These are phyloP conservation scores for Raphanus hybrid DNA, from an alignment of 441 rosid species.

Conservation along the genomic window DNA sequence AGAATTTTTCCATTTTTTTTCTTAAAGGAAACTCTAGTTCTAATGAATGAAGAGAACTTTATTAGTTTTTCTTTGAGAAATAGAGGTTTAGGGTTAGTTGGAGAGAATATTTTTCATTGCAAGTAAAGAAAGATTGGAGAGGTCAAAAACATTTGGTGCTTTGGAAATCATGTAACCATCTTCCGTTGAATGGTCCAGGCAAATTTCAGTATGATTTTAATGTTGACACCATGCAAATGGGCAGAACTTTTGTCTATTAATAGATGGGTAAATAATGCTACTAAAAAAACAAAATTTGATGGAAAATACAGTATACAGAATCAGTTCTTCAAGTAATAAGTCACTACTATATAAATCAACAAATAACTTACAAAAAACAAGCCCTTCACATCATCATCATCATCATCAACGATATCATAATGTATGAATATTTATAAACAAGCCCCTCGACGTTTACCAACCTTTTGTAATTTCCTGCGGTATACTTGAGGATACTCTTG, in stretches of 20 bases:
- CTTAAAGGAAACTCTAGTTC: constrained; percentile 5
- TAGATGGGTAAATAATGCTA: too few relatives aligned
- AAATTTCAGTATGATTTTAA: not conserved
- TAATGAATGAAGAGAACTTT: constrained; percentile 3
- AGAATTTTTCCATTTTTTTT: constrained; percentile 9
- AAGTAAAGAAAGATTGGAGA: constrained; percentile 28
- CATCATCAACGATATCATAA: too few relatives aligned
- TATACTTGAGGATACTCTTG: not conserved
- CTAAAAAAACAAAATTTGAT: too few relatives aligned
- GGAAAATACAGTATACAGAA: not conserved
- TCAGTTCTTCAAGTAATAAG: too few relatives aligned
- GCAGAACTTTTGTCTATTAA: not conserved
- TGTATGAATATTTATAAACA: too few relatives aligned
- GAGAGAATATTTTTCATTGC: constrained; percentile 27
- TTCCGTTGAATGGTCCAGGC: not conserved
- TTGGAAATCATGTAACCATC: not conserved
- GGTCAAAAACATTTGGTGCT: constrained; percentile 13
- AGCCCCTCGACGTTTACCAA: too few relatives aligned
- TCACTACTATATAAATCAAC: not conserved
- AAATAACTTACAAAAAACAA: not conserved
- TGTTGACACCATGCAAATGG: not conserved
- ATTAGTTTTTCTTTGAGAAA: not conserved
- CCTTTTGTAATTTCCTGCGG: not conserved
- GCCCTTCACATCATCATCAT: not conserved
- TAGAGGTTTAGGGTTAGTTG: constrained; percentile 12